Conservation (phyloP, 495 filamentous ascomycete genomes). For the Corynascus novoguineensis region DNA sequence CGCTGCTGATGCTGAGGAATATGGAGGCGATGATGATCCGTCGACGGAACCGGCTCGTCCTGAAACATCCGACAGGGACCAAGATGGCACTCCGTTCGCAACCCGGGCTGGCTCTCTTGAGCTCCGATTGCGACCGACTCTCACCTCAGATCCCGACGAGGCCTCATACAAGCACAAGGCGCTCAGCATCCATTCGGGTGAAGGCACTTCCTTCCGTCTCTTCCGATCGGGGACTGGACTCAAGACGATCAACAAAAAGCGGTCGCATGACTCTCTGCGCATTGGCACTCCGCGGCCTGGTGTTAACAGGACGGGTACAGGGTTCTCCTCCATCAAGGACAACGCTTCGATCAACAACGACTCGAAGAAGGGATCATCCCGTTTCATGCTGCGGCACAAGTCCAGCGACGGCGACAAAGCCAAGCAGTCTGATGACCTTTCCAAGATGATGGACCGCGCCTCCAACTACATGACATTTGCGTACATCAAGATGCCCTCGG, state of each 20-base stretch:
- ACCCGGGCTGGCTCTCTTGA: conserved; percentile 65
- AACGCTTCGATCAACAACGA: conserved; percentile 37
- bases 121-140: conserved; percentile 70
- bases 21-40: conserved; percentile 46
- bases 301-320: conserved; percentile 47
- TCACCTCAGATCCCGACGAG: conserved; percentile 54
- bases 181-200: conserved; percentile 43
- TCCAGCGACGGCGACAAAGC: conserved; percentile 38
- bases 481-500: conserved; percentile 89
- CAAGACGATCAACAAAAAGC: conserved; percentile 51
- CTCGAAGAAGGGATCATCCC: conserved; percentile 46
- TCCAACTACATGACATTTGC: conserved; percentile 96
- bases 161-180: conserved; percentile 45
- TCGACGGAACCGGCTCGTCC: conserved; percentile 30
- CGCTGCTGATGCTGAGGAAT: conserved; percentile 59
- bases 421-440: conserved; percentile 77
- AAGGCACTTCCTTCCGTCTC: conserved; percentile 48
- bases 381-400: conserved; percentile 40
- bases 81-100: conserved; percentile 34
- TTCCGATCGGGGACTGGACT: conserved; percentile 43
- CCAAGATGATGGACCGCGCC: conserved; percentile 93
- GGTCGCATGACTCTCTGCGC: conserved; percentile 62
- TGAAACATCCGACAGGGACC: conserved; percentile 31
- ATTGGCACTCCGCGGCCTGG: conserved; percentile 41
- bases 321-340: conserved; percentile 43